Conservation (phyloP, 2,329 filamentous ascomycete species). For the Aschersonia sp. region DNA sequence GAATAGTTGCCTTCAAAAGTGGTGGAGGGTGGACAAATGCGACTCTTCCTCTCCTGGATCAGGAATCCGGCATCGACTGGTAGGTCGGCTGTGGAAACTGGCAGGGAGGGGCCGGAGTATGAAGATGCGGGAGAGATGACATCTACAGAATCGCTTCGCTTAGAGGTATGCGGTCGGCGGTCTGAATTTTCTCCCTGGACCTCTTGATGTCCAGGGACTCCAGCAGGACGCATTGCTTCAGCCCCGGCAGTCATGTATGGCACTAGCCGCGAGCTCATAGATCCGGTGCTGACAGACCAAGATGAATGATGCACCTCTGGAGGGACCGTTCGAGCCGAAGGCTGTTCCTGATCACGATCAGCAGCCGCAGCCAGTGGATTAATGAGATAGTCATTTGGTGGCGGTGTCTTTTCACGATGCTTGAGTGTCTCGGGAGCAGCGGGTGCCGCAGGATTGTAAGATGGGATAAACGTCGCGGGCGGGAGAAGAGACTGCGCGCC, state of each 20-base stretch:
- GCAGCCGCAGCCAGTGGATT: slow-evolving; percentile 45
- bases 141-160: too few relatives aligned
- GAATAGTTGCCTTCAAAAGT: not conserved
- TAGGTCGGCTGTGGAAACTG: too few relatives aligned
- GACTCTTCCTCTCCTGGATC: too few relatives aligned
- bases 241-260: not conserved
- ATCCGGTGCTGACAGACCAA: slow-evolving; percentile 5
- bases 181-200: too few relatives aligned
- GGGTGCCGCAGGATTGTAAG: slow-evolving; percentile 69
- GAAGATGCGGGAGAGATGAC: too few relatives aligned
- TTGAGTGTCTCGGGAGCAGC: slow-evolving; percentile 57
- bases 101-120: too few relatives aligned
- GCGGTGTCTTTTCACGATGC: slow-evolving; percentile 68
- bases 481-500: not conserved
- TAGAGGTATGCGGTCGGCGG: too few relatives aligned
- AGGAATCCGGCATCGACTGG: too few relatives aligned
- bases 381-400: slow-evolving; percentile 48
- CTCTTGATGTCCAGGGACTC: too few relatives aligned
- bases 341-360: slow-evolving; percentile 36
- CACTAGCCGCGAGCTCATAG: slow-evolving; percentile 19
- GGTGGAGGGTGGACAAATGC: too few relatives aligned
- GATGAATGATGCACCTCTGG: slow-evolving; percentile 27
- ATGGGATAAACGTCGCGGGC: slow-evolving; percentile 34
- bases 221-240: too few relatives aligned
- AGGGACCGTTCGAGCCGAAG: slow-evolving; percentile 37